Percentiles rank a stretch among this genome's conserved stretches.
Evolutionary conservation across 257 asterid species (phyloP).

Genomic region (Scutellaria minor): DNA sequence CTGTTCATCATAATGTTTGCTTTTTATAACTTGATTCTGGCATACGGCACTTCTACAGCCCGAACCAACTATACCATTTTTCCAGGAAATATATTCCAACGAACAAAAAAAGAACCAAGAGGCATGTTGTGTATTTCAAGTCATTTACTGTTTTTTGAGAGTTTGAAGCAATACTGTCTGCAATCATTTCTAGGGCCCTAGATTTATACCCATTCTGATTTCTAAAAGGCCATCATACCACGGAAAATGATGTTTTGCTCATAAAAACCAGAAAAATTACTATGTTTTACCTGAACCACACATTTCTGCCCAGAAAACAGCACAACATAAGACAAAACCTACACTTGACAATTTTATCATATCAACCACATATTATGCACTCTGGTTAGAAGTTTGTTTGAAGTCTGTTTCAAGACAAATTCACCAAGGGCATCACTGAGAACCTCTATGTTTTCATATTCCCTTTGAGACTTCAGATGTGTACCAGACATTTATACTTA

Average conservation of each 20-base stretch:
- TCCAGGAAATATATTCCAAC: not conserved
- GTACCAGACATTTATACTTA: too few species aligned
- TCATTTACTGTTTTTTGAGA: not conserved
- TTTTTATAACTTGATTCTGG: conserved; percentile 9
- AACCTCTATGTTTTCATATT: conserved; percentile 1
- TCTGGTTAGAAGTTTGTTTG: not conserved
- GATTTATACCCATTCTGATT: not conserved
- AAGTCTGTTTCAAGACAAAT: not conserved
- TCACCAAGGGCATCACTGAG: not conserved
- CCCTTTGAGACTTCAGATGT: not conserved
- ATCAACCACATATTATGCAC: not conserved
- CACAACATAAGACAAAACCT: conserved; percentile 1
- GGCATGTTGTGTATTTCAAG: not conserved
- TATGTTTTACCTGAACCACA: not conserved
- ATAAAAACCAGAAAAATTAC: not conserved
- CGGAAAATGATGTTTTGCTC: conserved; percentile 5
- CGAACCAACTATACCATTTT: not conserved
- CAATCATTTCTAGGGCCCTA: not conserved
- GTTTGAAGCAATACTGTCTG: not conserved
- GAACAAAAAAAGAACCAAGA: not conserved
- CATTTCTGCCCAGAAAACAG: not conserved
- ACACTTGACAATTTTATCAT: not conserved
- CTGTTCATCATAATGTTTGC: not conserved
- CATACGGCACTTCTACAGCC: not conserved
- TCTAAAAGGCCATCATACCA: not conserved